phyloP scores from a whole-genome alignment of 257 asterid species.

The Solanum lignicaule region DNA sequence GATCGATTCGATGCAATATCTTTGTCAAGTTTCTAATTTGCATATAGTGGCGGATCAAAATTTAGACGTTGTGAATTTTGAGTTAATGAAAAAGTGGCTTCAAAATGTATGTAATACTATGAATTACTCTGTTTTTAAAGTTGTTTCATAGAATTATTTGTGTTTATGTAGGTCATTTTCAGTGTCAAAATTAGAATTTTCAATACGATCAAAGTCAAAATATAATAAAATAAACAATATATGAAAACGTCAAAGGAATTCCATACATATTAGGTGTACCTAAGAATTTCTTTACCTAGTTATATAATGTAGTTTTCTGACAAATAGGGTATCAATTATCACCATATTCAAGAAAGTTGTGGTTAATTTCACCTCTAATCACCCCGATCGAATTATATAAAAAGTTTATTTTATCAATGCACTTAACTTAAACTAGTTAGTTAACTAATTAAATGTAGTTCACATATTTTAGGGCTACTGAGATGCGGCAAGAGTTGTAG shows the following conservation, averaged over 20 bases:
- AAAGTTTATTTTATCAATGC: neutral
- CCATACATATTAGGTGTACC: no score
- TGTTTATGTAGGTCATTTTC: neutral
- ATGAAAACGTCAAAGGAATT: neutral
- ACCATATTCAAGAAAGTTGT: neutral
- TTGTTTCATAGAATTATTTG: no score
- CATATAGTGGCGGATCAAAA: neutral
- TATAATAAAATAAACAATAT: no score
- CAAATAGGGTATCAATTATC: no score
- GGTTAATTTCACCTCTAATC: neutral
- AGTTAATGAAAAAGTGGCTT: neutral
- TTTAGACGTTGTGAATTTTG: neutral
- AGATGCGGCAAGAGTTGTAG: neutral
- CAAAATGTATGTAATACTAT: neutral
- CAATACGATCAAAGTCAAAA: no score
- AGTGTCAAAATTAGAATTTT: no score
- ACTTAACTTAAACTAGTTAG: no score
- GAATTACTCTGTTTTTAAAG: neutral
- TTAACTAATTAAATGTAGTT: neutral
- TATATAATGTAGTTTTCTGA: no score
- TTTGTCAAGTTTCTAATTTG: neutral
- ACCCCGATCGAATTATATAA: no score
- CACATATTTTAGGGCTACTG: neutral
- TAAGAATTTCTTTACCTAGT: no score
- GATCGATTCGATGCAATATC: no score